These are phyloP conservation scores for Macrophomina phaseolina DNA, from an alignment of 2,329 filamentous ascomycete genomes.

Conservation along the genomic window DNA sequence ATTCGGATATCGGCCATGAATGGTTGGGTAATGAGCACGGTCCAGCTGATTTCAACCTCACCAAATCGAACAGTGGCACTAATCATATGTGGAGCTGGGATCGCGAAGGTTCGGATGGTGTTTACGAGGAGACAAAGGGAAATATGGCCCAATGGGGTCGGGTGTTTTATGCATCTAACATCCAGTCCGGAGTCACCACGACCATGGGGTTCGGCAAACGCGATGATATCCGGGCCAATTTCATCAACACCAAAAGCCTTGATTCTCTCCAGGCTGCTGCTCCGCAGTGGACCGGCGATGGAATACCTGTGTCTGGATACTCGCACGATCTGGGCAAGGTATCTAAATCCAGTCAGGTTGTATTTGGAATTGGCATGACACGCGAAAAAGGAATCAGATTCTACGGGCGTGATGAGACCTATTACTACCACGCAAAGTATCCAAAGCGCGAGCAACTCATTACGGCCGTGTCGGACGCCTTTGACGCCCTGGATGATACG, in stretches of 20 bases:
- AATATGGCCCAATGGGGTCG: slow-evolving; percentile 54
- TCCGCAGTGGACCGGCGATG: slow-evolving; percentile 32
- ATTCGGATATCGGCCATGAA: slow-evolving; percentile 52
- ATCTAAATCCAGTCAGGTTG: slow-evolving; percentile 38
- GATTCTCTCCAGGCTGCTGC: slow-evolving; percentile 37
- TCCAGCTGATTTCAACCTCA: slow-evolving; percentile 28
- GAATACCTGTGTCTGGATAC: slow-evolving; percentile 30
- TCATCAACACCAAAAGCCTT: slow-evolving; percentile 23
- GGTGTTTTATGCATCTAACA: slow-evolving; percentile 44
- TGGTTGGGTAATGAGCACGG: slow-evolving; percentile 46
- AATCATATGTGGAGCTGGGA: slow-evolving; percentile 43
- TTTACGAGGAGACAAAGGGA: slow-evolving; percentile 40
- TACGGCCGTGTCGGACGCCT: slow-evolving; percentile 46
- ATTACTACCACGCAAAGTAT: slow-evolving; percentile 47
- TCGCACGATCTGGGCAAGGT: slow-evolving; percentile 48
- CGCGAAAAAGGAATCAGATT: slow-evolving; percentile 50
- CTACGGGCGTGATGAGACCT: slow-evolving; percentile 46
- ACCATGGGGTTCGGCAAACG: slow-evolving; percentile 22
- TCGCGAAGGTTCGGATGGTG: slow-evolving; percentile 34
- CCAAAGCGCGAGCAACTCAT: slow-evolving; percentile 33
- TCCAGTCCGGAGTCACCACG: slow-evolving; percentile 5
- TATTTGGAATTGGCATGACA: slow-evolving; percentile 50
- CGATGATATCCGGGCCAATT: slow-evolving; percentile 12
- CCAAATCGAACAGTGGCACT: slow-evolving; percentile 34
- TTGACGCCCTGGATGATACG: slow-evolving; percentile 48